Evolutionary conservation across 768 basidiomycete species (phyloP), one percentile per base, ranked within the genome.

Genomic region (Phlebiopsis flavidoalba): DNA sequence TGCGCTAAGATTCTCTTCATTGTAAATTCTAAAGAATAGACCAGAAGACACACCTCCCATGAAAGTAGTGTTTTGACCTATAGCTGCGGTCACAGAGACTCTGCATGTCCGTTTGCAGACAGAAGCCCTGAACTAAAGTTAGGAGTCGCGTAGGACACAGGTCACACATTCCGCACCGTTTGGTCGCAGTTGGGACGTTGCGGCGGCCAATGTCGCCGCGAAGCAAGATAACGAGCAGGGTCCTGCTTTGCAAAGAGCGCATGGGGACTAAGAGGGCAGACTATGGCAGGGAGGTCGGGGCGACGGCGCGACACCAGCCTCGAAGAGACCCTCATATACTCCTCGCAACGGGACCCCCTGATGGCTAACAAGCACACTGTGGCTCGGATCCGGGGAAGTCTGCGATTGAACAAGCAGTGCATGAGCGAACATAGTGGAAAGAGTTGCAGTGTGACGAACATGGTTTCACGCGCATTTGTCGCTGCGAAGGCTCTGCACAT

Each of bases 31-130:
- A 17, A 12, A 10, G 21, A 49, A 22, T 7, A 35, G 15, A 37
- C 5, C 19, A 21, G 12, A n/a, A 26, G n/a, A 77, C 63, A 21
- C 47, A 70, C 73, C 62, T 59, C 73, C 73, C 6, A 72, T n/a
- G 65, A 65, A 72, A 12, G 70, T 80, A 65, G 72, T 72, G 70
- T 74, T 77, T n/a, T n/a, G n/a, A 43, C 76, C 81, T n/a, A 67
- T 88, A 90, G 35, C 72, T 71, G 31, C 83, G 75, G 58, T 73
- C 65, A 69, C 88, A 90, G 3, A 89, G 73, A n/a, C 64, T 87
- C 85, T 0, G 85, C 75, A 51, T 80, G 80, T 0, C 87, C 87
- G 67, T 90, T n/a, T 90, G 72, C 87, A 90, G 7, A 82, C 75
- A 12, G 65, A 59, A 2, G 68, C 66, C 43, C 68, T 68, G 19